phyloP scores from a whole-genome alignment of 768 basidiomycete species.

The Gyrodon lividus region DNA sequence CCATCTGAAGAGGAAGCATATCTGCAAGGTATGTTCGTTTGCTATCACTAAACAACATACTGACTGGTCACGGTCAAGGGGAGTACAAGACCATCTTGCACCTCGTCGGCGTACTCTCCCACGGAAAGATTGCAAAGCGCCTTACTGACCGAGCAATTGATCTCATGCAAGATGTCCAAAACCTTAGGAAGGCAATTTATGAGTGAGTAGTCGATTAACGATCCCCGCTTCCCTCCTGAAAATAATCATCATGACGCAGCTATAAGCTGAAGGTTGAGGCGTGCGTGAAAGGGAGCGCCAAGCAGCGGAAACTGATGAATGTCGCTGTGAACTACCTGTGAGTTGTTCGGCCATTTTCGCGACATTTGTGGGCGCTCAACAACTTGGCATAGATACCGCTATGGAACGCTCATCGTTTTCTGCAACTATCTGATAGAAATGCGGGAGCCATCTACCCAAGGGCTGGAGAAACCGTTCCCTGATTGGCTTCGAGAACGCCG shows the following conservation, averaged over 20 bases:
- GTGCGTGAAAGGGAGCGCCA: slow-evolving; percentile 72
- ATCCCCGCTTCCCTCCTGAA: slow-evolving; percentile 1
- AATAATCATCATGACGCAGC: slow-evolving; percentile 40
- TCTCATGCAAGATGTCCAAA: slow-evolving; percentile 95
- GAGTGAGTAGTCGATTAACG: slow-evolving; percentile 55
- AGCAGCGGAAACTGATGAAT: slow-evolving; percentile 70
- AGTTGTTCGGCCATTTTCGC: slow-evolving; percentile 22
- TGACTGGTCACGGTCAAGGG: slow-evolving; percentile 45
- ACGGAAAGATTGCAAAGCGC: slow-evolving; percentile 91
- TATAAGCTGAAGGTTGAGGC: slow-evolving; percentile 91
- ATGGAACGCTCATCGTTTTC: slow-evolving; percentile 90
- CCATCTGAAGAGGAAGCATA: slow-evolving; percentile 88
- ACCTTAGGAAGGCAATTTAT: slow-evolving; percentile 91
- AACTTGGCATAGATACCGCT: slow-evolving; percentile 59
- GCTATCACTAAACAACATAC: not conserved
- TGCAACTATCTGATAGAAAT: slow-evolving; percentile 90
- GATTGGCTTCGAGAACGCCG: slow-evolving; percentile 80
- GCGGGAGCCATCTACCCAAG: slow-evolving; percentile 38
- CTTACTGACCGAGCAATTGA: slow-evolving; percentile 88
- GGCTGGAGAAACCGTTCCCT: slow-evolving; percentile 59
- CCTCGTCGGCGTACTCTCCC: slow-evolving; percentile 85
- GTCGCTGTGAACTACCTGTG: slow-evolving; percentile 89
- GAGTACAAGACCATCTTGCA: slow-evolving; percentile 97
- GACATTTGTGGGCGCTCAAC: slow-evolving; percentile 6
- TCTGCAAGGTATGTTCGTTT: slow-evolving; percentile 59